These are phyloP conservation scores for Pichia sp. DNA, from an alignment of 1,139 yeast species.

Conservation along the genomic window DNA sequence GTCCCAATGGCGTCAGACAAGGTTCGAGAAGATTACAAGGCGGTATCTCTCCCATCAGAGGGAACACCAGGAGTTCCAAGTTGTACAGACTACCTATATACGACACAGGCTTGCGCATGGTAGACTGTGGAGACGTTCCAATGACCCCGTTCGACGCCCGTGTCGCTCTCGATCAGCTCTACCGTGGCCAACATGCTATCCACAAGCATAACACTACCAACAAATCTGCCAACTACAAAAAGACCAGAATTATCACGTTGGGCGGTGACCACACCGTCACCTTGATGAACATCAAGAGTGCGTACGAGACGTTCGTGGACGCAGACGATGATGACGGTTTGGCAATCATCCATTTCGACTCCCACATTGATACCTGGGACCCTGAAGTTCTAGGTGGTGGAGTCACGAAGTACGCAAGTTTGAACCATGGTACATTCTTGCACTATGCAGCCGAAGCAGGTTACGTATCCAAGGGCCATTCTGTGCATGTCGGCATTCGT, in stretches of 20 bases:
- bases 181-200: conserved; percentile 46
- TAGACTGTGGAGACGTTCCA: conserved; percentile 56
- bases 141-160: conserved; percentile 54
- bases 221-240: conserved; percentile 17
- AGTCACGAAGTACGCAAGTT: conserved; percentile 44
- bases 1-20: conserved; percentile 45
- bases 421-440: conserved; percentile 52
- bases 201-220: conserved; percentile 34
- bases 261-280: conserved; percentile 60
- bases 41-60: conserved; percentile 37
- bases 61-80: conserved; percentile 28
- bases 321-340: conserved; percentile 38
- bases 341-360: conserved; percentile 53
- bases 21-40: conserved; percentile 38
- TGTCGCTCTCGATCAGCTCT: conserved; percentile 49
- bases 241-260: conserved; percentile 41
- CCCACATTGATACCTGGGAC: conserved; percentile 60
- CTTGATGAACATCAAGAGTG: conserved; percentile 46
- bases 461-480: conserved; percentile 38
- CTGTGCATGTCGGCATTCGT: conserved; percentile 51
- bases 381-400: conserved; percentile 54
- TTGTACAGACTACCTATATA: conserved; percentile 29
- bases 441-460: conserved; percentile 59
- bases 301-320: conserved; percentile 38
- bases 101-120: conserved; percentile 34